Conservation (phyloP, 2,329 filamentous ascomycete species). For the Talaromyces sp. region DNA sequence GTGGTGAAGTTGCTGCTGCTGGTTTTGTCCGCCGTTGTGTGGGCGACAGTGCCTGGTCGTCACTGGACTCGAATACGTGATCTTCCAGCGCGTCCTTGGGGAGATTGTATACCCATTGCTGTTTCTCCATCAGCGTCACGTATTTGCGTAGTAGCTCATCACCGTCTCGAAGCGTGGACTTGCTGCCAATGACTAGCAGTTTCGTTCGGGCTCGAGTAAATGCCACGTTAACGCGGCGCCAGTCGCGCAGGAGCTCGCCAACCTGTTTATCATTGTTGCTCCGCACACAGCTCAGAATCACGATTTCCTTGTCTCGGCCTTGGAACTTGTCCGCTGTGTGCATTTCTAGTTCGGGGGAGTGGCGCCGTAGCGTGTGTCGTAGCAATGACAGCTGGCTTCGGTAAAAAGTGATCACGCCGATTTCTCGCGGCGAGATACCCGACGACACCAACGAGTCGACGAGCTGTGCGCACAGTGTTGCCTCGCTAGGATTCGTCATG, state of each 20-base stretch:
- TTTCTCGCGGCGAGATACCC: conserved; percentile 69
- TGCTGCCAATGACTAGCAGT: conserved; percentile 80
- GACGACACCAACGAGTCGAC: conserved; percentile 72
- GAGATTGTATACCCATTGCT: conserved; percentile 76
- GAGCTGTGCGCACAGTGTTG: conserved; percentile 70
- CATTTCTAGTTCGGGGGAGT: conserved; percentile 70
- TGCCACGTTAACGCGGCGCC: conserved; percentile 90
- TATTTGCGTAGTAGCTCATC: conserved; percentile 76
- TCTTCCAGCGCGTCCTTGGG: conserved; percentile 58
- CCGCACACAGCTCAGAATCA: conserved; percentile 81
- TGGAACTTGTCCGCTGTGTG: conserved; percentile 97
- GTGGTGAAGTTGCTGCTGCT: conserved; percentile 1
- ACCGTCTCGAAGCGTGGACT: conserved; percentile 62
- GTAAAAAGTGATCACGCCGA: conserved; percentile 96
- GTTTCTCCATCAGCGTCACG: conserved; percentile 69
- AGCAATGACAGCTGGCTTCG: conserved; percentile 84
- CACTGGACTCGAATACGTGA: conserved; percentile 60
- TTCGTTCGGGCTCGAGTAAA: conserved; percentile 92
- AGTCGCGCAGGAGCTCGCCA: conserved; percentile 88
- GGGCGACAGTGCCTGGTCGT: neutral
- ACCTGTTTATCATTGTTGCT: conserved; percentile 78
- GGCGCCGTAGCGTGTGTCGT: conserved; percentile 62
- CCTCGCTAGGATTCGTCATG: conserved; percentile 84
- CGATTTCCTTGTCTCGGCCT: conserved; percentile 88
- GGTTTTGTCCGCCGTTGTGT: conserved; percentile 20